Evolutionary conservation across 371 early-diverging fungal species (phyloP).

Genomic region (Mucor racemosus): DNA sequence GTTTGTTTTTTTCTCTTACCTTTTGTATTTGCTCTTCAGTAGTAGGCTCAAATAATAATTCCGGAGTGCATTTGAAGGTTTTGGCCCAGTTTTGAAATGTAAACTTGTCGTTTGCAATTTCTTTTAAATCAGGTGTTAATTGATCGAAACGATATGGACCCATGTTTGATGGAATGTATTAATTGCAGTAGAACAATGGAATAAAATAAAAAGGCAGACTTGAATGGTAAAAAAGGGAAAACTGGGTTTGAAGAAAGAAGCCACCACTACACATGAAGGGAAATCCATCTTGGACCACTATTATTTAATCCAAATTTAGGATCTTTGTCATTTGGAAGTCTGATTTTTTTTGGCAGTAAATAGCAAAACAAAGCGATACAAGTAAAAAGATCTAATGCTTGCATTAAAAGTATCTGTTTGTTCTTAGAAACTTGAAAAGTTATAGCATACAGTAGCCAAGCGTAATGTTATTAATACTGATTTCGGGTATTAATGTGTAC

Average conservation of each 20-base stretch:
- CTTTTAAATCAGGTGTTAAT: conserved; percentile 20
- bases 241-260: conserved; percentile 4
- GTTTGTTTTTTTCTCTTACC: conserved; percentile 53
- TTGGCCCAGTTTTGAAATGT: conserved; percentile 77
- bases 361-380: too few relatives aligned
- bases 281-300: too few relatives aligned
- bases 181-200: neutral
- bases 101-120: conserved; percentile 24
- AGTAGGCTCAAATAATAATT: conserved; percentile 63
- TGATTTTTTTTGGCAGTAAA: too few relatives aligned
- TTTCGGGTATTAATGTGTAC: too few relatives aligned
- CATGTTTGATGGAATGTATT: conserved; percentile 14
- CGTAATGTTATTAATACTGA: too few relatives aligned
- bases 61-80: conserved; percentile 69
- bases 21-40: conserved; percentile 68
- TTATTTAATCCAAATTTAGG: too few relatives aligned
- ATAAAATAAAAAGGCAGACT: neutral
- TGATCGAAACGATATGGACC: conserved; percentile 22
- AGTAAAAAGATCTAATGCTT: too few relatives aligned
- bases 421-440: too few relatives aligned
- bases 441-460: too few relatives aligned
- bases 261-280: too few relatives aligned
- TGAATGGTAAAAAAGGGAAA: neutral
- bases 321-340: too few relatives aligned
- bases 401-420: too few relatives aligned